Percentiles rank a stretch among this genome's conserved stretches.
phyloP scores from a whole-genome alignment of 768 basidiomycete genomes.

The Mycena chlorophos region DNA sequence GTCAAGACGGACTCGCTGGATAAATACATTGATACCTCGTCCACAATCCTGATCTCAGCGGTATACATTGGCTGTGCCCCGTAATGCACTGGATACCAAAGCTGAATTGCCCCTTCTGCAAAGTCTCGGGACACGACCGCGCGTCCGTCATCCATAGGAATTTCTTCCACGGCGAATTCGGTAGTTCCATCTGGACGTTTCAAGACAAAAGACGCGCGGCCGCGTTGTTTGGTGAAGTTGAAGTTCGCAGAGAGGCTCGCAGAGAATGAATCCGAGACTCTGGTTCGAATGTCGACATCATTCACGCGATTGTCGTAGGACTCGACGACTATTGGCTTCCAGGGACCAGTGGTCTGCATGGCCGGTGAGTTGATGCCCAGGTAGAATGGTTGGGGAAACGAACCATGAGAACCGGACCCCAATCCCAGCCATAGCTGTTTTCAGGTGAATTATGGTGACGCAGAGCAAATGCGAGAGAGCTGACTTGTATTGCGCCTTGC shows the following conservation, averaged over 20 bases:
- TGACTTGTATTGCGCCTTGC: constrained; percentile 92
- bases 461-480: constrained; percentile 24
- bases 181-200: constrained; percentile 50
- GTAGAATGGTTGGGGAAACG: neutral
- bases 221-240: constrained; percentile 41
- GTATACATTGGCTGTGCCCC: constrained; percentile 80
- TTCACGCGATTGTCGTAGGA: constrained; percentile 62
- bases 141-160: constrained; percentile 37
- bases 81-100: constrained; percentile 88
- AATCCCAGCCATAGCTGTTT: constrained; percentile 85
- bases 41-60: constrained; percentile 53
- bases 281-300: constrained; percentile 62
- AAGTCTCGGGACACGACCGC: constrained; percentile 51
- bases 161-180: constrained; percentile 38
- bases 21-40: constrained; percentile 57
- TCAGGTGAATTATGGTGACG: neutral
- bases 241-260: constrained; percentile 52
- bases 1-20: neutral
- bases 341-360: constrained; percentile 69
- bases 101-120: constrained; percentile 54
- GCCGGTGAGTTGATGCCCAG: neutral
- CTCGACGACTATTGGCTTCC: constrained; percentile 77
- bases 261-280: constrained; percentile 55
- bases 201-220: constrained; percentile 49
- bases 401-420: constrained; percentile 82